Evolutionary conservation across 73 alveolate species (phyloP), one percentile per base, ranked within the genome.

Genomic region (Breviolum minutum): DNA sequence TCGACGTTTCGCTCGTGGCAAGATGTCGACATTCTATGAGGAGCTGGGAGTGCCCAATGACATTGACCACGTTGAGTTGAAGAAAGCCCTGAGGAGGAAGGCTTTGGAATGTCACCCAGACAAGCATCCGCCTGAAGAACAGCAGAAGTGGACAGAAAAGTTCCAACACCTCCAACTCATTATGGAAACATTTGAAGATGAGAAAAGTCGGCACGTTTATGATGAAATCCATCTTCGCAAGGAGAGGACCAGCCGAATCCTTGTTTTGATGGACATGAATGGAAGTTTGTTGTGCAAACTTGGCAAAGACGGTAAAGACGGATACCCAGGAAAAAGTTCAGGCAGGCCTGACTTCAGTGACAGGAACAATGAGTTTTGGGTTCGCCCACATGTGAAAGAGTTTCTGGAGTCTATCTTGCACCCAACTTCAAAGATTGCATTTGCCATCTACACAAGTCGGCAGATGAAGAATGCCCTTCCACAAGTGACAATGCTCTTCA

Each of bases 231-330:
- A 74, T 80, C 83, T 74, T 70, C 30, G 63, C 82, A 48, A 24
- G 73, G 98, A 76, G 98, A 79, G 92, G 82, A 74, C 98, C 13
- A 74, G 27, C 13, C 98, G 98, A 64, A 63, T 93, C 61, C 92
- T 93, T 16, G 68, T 74, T 27, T 80, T 73, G 81, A 92, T 92
- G 98, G 97, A 91, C 70, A 91, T 91, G 97, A 91, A 91, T 61
- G 97, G 97, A 32, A 91, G 97, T 88, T 70, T 91, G 97, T 88
- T 91, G 30, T 91, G 97, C 97, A 91, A 91, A 77, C 77, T 91
- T 20, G 89, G 89, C 11, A 91, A 54, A 68, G 80, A 91, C 71
- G 97, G 97, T 32, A 91, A 40, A 66, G 97, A 91, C 74, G 97
- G 97, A 32, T 60, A 26, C 69, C 96, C 87, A 13, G 63, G n/a